These are phyloP conservation scores for Pyrenophora graminea DNA, from an alignment of 2,329 filamentous ascomycete genomes.

Conservation along the genomic window DNA sequence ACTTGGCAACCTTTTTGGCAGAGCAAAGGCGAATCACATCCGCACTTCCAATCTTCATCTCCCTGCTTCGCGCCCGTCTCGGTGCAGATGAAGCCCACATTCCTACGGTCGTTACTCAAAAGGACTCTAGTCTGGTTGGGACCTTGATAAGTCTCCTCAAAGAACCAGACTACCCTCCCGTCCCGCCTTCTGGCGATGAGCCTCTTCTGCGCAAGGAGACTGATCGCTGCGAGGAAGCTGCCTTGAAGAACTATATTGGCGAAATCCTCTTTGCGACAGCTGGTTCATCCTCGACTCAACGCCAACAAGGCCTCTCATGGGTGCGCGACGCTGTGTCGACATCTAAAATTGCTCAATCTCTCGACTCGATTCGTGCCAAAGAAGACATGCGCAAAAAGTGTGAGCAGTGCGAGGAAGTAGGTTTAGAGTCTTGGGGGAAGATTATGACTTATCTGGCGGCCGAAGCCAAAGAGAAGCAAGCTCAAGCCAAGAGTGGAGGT, in stretches of 20 bases:
- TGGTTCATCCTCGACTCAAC: constrained; percentile 42
- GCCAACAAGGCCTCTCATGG: constrained; percentile 77
- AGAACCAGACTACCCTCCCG: constrained; percentile 68
- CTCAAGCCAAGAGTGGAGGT: constrained; percentile 26
- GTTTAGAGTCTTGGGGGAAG: constrained; percentile 77
- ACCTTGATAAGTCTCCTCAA: constrained; percentile 44
- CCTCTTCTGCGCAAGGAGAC: constrained; percentile 66
- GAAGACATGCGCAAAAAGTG: constrained; percentile 63
- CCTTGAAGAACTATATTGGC: constrained; percentile 85
- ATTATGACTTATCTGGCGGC: constrained; percentile 73
- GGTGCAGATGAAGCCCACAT: constrained; percentile 53
- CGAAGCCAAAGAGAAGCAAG: constrained; percentile 46
- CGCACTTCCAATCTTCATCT: constrained; percentile 84
- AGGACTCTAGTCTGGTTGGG: constrained; percentile 32
- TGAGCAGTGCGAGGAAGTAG: constrained; percentile 74
- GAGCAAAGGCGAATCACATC: constrained; percentile 66
- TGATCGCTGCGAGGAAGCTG: constrained; percentile 81
- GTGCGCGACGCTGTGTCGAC: constrained; percentile 79
- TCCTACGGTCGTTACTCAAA: constrained; percentile 21
- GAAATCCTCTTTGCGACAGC: constrained; percentile 83
- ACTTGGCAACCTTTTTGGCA: constrained; percentile 78
- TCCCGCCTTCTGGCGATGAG: constrained; percentile 70
- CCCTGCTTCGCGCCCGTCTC: constrained; percentile 77
- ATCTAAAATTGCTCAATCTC: constrained; percentile 66
- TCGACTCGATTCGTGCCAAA: constrained; percentile 52